These are phyloP conservation scores for Lactuca saligna DNA, from an alignment of 129 eudicot genomes.

Conservation along the genomic window DNA sequence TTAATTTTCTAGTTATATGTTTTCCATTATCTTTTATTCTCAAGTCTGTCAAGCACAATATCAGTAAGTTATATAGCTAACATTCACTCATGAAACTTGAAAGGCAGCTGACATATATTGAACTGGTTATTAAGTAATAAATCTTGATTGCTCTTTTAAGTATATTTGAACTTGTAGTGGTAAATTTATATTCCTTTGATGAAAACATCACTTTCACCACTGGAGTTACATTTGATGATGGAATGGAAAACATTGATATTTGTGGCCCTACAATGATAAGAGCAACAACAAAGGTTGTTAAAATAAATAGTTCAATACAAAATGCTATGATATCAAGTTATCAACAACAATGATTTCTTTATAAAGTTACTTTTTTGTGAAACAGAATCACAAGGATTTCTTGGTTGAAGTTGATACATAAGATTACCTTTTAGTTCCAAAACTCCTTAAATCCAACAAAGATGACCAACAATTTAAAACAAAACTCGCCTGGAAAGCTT, in stretches of 20 bases:
- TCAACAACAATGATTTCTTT: not conserved
- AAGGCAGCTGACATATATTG: not conserved
- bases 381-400: conserved; percentile 94
- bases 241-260: conserved; percentile 92
- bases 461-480: conserved; percentile 72
- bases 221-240: conserved; percentile 73
- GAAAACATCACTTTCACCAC: conserved; percentile 67
- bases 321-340: not conserved
- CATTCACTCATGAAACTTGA: not conserved
- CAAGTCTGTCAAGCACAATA: conserved; percentile 45
- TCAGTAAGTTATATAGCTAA: conserved; percentile 45
- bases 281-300: too few species aligned
- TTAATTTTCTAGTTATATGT: too few species aligned
- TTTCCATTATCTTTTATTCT: too few species aligned
- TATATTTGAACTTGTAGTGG: conserved; percentile 89
- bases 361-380: not conserved
- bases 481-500: conserved; percentile 95
- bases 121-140: not conserved
- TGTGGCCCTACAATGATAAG: conserved; percentile 99
- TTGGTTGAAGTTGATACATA: conserved; percentile 84
- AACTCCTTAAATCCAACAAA: conserved; percentile 50
- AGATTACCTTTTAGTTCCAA: conserved; percentile 28
- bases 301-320: not conserved
- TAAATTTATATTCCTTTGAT: conserved; percentile 88
- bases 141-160: conserved; percentile 33